phyloP scores from a whole-genome alignment of 768 basidiomycete genomes.

The Suillus paluster region DNA sequence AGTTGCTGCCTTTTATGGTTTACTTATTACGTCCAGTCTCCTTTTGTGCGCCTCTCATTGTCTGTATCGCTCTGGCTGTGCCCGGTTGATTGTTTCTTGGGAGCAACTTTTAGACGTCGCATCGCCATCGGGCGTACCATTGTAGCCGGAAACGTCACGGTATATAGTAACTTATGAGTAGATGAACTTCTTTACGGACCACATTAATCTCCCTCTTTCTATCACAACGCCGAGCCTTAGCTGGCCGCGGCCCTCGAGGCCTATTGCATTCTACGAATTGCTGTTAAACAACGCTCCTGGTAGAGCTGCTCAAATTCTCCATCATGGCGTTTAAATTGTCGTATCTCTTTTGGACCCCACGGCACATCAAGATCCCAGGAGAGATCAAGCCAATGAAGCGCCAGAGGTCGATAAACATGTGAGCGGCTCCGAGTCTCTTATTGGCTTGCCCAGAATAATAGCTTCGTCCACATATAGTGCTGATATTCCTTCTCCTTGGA shows the following conservation, averaged over 20 bases:
- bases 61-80: background rate
- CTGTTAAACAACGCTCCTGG: conserved; percentile 2
- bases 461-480: conserved; percentile 14
- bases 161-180: conserved; percentile 17
- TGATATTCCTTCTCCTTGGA: conserved; percentile 36
- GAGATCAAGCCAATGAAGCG: conserved; percentile 32
- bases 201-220: conserved; percentile 3
- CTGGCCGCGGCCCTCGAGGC: conserved; percentile 1
- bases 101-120: background rate
- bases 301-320: background rate
- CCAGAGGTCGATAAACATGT: conserved; percentile 32
- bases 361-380: conserved; percentile 54
- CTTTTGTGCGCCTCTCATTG: background rate
- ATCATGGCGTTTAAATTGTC: conserved; percentile 47
- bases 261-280: background rate
- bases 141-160: background rate
- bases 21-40: no score
- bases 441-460: background rate
- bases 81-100: background rate
- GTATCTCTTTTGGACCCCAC: conserved; percentile 57
- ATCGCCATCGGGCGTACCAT: conserved; percentile 2
- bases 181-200: background rate
- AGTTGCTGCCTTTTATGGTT: no score
- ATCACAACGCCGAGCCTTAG: background rate
- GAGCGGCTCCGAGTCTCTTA: conserved; percentile 7